Conservation (phyloP, 2,329 filamentous ascomycete species). For the Alternaria sp. region DNA sequence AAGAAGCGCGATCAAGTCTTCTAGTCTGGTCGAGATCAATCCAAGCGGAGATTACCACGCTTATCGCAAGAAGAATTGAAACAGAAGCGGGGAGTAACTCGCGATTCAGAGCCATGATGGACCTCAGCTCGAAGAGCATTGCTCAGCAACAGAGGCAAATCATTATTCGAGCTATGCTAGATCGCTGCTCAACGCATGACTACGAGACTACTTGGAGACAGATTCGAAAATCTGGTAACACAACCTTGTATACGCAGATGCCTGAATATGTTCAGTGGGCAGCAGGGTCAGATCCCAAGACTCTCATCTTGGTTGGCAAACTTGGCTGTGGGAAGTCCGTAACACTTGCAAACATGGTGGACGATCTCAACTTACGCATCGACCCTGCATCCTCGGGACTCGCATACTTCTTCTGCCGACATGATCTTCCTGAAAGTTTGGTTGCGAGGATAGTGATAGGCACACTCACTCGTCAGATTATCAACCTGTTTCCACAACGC, state of each 20-base stretch:
- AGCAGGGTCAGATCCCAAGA: neutral
- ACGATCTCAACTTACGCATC: too few relatives aligned
- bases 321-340: neutral
- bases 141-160: neutral
- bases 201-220: neutral
- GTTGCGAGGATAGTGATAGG: too few relatives aligned
- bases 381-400: too few relatives aligned
- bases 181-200: neutral
- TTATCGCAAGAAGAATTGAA: too few relatives aligned
- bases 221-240: neutral
- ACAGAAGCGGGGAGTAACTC: too few relatives aligned
- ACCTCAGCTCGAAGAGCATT: neutral
- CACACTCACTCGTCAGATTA: too few relatives aligned
- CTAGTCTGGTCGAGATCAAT: too few relatives aligned
- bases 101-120: neutral
- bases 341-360: neutral
- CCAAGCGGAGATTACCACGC: accelerated
- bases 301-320: neutral
- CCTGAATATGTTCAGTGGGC: neutral
- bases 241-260: neutral
- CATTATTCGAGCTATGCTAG: neutral
- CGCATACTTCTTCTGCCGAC: too few relatives aligned
- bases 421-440: too few relatives aligned
- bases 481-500: too few relatives aligned
- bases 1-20: too few relatives aligned